Base-by-base conservation (phyloP, 1,284 basidiomycete species). In the Mycena citricolor region DNA sequence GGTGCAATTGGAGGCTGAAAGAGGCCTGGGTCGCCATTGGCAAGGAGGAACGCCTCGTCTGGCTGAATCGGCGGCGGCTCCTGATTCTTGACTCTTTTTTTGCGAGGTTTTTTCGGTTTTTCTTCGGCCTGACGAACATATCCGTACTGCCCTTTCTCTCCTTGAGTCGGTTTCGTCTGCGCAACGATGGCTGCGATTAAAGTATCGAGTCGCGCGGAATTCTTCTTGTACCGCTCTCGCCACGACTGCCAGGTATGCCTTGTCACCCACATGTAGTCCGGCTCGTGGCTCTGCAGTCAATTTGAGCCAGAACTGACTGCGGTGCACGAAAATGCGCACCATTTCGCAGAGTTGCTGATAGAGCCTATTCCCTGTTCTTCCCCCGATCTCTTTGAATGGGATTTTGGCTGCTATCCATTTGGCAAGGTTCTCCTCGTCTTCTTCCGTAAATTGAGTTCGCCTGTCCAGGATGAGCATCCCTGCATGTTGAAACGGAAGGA, bases 191-290 rank as follows among this genome's bases (percentile, higher is more conserved):
- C 65, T 3, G 76, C 63, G 38, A 90, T 87, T 43, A 76, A 65
- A 14, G 57, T 58, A 58, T 89, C 85, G 32, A 90, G 72, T 7
- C 84, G 76, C 1, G 66, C 58, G 0, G 81, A 67, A 52, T 90
- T 84, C 63, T 90, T 90, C 68, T 89, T 89, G 66, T 90, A 90
- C 21, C 87, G 74, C 58, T 90, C 86, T 26, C 87, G 77, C 86
- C 86, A 90, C 12, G 87, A 90, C 52, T 89, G 86, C 86, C 86
- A 90, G 8, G 86, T 87, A 58, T 90, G 86, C n/a, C 86, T 77
- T 19, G 69, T 73, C 17, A 87, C 87, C 86, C 86, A 90, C 2
- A 73, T 70, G 57, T 78, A 88, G 49, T 84, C 83, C 1, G 83
- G 81, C 50, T 86, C 80, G 40, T 64, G 62, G 30, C 66, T 67